Conservation (phyloP, 2,329 filamentous ascomycete species). For the Fusarium mangiferae region DNA sequence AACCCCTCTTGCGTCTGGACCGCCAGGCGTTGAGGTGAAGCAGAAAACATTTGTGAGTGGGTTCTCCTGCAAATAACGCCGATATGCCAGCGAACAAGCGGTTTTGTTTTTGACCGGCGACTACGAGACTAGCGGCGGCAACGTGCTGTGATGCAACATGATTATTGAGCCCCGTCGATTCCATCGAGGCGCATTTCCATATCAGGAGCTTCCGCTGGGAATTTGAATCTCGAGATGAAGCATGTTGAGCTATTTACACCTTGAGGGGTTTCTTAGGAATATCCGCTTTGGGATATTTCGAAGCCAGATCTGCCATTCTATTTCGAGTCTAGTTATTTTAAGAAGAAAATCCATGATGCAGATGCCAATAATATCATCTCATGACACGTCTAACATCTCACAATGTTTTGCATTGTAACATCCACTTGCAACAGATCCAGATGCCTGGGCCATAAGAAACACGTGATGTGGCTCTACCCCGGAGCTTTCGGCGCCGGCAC, state of each 20-base stretch:
- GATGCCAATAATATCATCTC: constrained; percentile 11
- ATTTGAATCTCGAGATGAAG: background rate
- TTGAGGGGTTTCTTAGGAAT: background rate
- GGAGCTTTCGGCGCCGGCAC: constrained; percentile 39
- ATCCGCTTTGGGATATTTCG: background rate
- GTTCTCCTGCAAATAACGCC: constrained; percentile 34
- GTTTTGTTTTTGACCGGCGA: constrained; percentile 23
- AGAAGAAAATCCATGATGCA: constrained; percentile 11
- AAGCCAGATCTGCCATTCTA: constrained; percentile 17
- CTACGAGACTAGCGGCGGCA: constrained; percentile 35
- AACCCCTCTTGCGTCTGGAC: constrained; percentile 32
- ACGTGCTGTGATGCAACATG: constrained; percentile 27
- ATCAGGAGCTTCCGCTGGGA: constrained; percentile 28
- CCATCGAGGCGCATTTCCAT: constrained; percentile 2
- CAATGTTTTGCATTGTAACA: background rate
- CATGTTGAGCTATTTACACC: constrained; percentile 25
- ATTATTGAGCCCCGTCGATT: constrained; percentile 22
- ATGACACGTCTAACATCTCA: constrained; percentile 1
- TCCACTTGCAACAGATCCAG: constrained; percentile 14
- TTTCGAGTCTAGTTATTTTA: constrained; percentile 20
- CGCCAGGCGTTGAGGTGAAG: constrained; percentile 12
- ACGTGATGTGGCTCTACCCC: constrained; percentile 36
- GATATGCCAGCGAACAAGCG: constrained; percentile 35
- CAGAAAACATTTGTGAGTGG: constrained; percentile 20
- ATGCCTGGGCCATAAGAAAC: background rate